Evolutionary conservation across 2,329 filamentous ascomycete species (phyloP).

Genomic region (Coniochaeta prunicola): DNA sequence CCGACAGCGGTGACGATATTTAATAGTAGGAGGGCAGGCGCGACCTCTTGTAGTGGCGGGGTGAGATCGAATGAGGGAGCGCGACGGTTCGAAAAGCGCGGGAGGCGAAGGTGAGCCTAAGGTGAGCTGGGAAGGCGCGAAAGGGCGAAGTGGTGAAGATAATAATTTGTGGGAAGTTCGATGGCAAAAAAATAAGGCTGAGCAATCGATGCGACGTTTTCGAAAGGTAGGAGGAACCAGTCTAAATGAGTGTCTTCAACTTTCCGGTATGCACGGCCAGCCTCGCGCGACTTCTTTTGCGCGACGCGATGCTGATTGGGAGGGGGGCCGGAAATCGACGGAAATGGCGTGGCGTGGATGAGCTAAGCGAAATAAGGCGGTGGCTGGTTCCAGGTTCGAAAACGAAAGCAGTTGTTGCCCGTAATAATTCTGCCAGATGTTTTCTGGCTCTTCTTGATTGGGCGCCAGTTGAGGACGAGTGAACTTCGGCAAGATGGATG

Average conservation of each 20-base stretch:
- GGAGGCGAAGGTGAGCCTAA: not conserved
- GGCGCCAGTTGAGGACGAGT: not conserved
- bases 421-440: not conserved
- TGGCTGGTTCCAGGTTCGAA: not conserved
- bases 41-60: not conserved
- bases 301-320: not conserved
- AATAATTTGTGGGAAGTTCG: slow-evolving; percentile 16
- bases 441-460: not conserved
- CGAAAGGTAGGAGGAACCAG: not conserved
- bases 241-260: not conserved
- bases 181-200: slow-evolving; percentile 12
- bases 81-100: not conserved
- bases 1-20: not conserved
- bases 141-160: not conserved
- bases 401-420: not conserved
- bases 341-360: not conserved
- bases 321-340: not conserved
- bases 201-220: not conserved
- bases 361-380: not conserved
- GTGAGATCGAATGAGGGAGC: not conserved
- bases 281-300: not conserved
- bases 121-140: not conserved
- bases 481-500: too few relatives aligned
- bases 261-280: not conserved
- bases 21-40: not conserved